These are phyloP conservation scores for Leccinum broughii DNA, from an alignment of 768 basidiomycete species.

Conservation along the genomic window DNA sequence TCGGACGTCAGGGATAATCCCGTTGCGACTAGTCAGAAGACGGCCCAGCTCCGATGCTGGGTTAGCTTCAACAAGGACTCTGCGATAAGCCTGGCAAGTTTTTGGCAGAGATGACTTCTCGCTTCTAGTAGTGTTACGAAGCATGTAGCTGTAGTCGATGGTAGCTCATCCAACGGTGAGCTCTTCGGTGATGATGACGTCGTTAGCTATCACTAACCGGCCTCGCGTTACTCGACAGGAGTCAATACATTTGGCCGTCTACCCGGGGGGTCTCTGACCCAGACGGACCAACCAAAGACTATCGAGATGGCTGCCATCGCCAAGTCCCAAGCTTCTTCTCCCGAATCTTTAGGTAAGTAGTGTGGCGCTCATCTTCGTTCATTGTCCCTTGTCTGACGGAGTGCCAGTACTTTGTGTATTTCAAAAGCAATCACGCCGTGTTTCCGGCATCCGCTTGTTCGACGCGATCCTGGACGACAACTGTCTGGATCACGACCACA, in stretches of 20 bases:
- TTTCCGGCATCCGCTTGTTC: conserved; percentile 12
- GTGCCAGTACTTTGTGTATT: not conserved
- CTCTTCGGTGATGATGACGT: not conserved
- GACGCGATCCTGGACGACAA: conserved; percentile 1
- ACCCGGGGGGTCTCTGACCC: conserved; percentile 19
- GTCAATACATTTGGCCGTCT: conserved; percentile 10
- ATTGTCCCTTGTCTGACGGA: conserved; percentile 9
- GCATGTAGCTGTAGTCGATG: not conserved
- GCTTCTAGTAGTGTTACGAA: not conserved
- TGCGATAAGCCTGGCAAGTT: conserved; percentile 8
- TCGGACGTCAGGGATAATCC: not conserved
- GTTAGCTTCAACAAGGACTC: conserved; percentile 5
- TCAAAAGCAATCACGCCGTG: conserved; percentile 4
- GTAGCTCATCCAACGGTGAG: conserved; percentile 6
- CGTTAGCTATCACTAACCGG: conserved; percentile 2
- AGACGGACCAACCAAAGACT: conserved; percentile 8
- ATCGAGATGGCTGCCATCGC: not conserved
- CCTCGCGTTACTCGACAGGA: conserved; percentile 1
- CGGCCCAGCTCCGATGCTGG: conserved; percentile 5
- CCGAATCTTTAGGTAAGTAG: conserved; percentile 9
- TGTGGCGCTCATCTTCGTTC: not conserved
- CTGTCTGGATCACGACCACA: conserved; percentile 4
- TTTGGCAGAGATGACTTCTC: conserved; percentile 7
- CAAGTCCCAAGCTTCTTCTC: not conserved
- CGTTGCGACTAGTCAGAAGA: conserved; percentile 5